Evolutionary conservation across 805 yeast species (phyloP).

Genomic region (Ogataea degrootiae): DNA sequence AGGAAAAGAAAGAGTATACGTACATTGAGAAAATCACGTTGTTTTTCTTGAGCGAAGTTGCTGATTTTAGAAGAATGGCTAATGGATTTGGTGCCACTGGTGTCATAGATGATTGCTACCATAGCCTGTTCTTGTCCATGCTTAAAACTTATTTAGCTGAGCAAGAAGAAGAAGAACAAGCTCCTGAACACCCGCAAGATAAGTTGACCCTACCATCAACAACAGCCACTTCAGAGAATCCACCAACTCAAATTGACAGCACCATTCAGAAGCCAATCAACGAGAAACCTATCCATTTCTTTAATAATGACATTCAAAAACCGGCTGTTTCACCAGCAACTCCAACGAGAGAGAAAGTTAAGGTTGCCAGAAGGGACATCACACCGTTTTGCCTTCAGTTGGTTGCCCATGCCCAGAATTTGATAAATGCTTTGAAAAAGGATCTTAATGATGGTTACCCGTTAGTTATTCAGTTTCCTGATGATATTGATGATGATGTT

Average conservation of each 20-base stretch:
- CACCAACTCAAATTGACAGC: neutral
- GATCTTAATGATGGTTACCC: constrained; percentile 20
- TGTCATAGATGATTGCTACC: constrained; percentile 65
- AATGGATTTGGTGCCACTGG: constrained; percentile 81
- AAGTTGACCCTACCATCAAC: neutral
- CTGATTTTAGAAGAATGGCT: constrained; percentile 65
- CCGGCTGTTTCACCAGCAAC: constrained; percentile 11
- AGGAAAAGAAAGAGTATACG: constrained; percentile 29
- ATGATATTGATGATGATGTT: neutral
- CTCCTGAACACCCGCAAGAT: neutral
- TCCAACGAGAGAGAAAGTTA: constrained; percentile 31
- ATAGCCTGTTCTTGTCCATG: constrained; percentile 46
- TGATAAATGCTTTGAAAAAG: constrained; percentile 19
- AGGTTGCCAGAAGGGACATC: constrained; percentile 47
- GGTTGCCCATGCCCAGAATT: constrained; percentile 14
- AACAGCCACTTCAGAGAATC: neutral
- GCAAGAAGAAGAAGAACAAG: constrained; percentile 5
- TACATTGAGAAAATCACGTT: constrained; percentile 35
- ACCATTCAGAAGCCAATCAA: too few species aligned
- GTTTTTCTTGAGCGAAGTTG: constrained; percentile 43
- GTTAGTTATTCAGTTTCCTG: constrained; percentile 4
- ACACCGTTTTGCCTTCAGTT: constrained; percentile 32
- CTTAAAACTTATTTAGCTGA: too few species aligned
- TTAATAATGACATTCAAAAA: constrained; percentile 1
- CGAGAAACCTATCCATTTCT: constrained; percentile 7